Evolutionary conservation across 495 filamentous ascomycete species (phyloP), one percentile per base, ranked within the genome.

Genomic region (Entonaema liquescens): DNA sequence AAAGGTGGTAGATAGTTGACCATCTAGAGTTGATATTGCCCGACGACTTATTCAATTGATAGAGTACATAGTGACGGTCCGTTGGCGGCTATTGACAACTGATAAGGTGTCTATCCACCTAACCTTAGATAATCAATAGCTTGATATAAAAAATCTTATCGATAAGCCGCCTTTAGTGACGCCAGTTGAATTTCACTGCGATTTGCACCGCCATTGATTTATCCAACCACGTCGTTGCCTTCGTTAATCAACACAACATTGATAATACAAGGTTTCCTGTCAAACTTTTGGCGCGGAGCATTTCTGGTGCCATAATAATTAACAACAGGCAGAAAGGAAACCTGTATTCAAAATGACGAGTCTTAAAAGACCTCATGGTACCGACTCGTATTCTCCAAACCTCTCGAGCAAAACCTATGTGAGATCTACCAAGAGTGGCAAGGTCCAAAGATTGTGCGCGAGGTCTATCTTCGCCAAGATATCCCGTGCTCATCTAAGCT

Each of bases 391-490:
- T 56, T 84, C 88, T n/a, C 83, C 88, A 54, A 95, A 91, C 79
- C 91, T 97, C 62, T 91, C 90, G 50, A 97, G 90, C 86, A 97
- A 98, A 82, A 87, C 95, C 69, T 99, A 94, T 74, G 91, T 98
- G 67, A 85, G 95, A 63, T 97, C 95, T 28, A 94, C 93, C 17
- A 95, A 91, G 79, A 92, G 88, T 79, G 95, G 95, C 75, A 98
- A 97, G 83, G 95, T 98, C 65, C 93, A 97, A 81, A 99, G 83
- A 94, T 99, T 78, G 96, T 98, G 65, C 89, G 93, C 52, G 95
- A 99, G 84, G 83, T 98, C 59, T 98, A 99, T 81, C 86, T 99
- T 31, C 88, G 95, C 73, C 90, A 93, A 83, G 96, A 99, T 78
- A 98, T 98, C 71, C 95, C 95, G 33, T 99, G 95, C 82, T 99